Evolutionary conservation across 257 asterid genomes (phyloP).

Genomic region (Gentiana macrophylla): DNA sequence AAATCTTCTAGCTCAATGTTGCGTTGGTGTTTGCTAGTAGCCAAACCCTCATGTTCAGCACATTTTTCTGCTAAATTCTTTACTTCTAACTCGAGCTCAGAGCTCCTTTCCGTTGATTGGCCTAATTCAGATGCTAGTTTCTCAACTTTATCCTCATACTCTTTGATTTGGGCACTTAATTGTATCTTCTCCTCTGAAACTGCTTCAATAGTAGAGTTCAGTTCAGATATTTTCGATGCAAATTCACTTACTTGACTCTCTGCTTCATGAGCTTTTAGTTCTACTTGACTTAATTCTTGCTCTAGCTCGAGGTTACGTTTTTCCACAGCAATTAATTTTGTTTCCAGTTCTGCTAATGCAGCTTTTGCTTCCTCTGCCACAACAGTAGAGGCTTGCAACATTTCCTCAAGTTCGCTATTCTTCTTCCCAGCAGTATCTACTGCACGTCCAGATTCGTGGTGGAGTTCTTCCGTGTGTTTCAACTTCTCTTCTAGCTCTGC

Average conservation of each 20-base stretch:
- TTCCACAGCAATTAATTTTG: conserved; percentile 49
- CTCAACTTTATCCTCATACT: conserved; percentile 37
- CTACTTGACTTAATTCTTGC: conserved; percentile 48
- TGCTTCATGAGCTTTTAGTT: conserved; percentile 43
- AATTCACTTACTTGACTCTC: conserved; percentile 42
- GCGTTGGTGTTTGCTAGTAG: conserved; percentile 45
- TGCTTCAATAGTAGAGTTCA: conserved; percentile 33
- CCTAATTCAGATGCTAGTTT: conserved; percentile 42
- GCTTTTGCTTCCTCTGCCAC: conserved; percentile 54
- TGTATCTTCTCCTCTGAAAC: conserved; percentile 48
- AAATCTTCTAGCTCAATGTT: conserved; percentile 72
- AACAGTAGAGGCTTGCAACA: conserved; percentile 26
- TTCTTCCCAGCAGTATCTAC: conserved; percentile 36
- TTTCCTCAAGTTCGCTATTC: conserved; percentile 53
- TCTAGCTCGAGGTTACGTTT: conserved; percentile 55
- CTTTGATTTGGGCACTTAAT: conserved; percentile 38
- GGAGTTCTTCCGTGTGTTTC: conserved; percentile 60
- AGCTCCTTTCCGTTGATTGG: conserved; percentile 30
- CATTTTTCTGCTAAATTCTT: conserved; percentile 39
- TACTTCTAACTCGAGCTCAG: conserved; percentile 65
- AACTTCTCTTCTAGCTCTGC: conserved; percentile 67
- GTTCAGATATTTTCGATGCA: conserved; percentile 41
- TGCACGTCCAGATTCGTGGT: conserved; percentile 47
- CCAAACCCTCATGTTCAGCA: conserved; percentile 62
- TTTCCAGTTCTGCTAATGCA: conserved; percentile 41